phyloP scores from a whole-genome alignment of 345 rosid genomes.

The Arabis alpina region DNA sequence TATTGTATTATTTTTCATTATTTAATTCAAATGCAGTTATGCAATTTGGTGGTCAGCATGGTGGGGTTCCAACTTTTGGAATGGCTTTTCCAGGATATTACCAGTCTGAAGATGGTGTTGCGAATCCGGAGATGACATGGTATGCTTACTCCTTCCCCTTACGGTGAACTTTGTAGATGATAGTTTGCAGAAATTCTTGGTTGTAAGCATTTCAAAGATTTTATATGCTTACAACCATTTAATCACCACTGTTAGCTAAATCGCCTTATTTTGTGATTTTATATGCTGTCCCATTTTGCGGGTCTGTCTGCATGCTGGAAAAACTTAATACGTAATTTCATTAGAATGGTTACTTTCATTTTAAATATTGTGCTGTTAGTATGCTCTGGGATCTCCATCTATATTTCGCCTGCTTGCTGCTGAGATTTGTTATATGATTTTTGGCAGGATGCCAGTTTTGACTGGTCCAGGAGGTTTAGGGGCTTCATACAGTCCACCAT shows the following conservation, averaged over 20 bases:
- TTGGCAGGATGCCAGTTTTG: conserved; percentile 83
- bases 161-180: conserved; percentile 17
- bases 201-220: conserved; percentile 5
- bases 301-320: conserved; percentile 11
- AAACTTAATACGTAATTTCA: background rate
- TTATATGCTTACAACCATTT: conserved; percentile 8
- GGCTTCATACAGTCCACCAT: conserved; percentile 77
- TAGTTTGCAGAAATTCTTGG: conserved; percentile 19
- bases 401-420: conserved; percentile 9
- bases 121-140: conserved; percentile 98
- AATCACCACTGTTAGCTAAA: conserved; percentile 3
- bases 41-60: conserved; percentile 97
- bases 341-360: conserved; percentile 22
- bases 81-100: conserved; percentile 83
- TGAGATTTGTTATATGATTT: conserved; percentile 35
- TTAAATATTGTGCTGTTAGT: conserved; percentile 2
- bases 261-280: background rate
- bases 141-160: conserved; percentile 42
- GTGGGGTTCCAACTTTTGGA: conserved; percentile 96
- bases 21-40: conserved; percentile 48
- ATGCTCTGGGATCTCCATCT: conserved; percentile 7
- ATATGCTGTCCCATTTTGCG: conserved; percentile 8
- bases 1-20: background rate
- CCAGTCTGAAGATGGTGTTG: conserved; percentile 76
- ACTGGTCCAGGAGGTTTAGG: conserved; percentile 91